Conservation (phyloP, 768 basidiomycete species). For the Hericium alpestre region DNA sequence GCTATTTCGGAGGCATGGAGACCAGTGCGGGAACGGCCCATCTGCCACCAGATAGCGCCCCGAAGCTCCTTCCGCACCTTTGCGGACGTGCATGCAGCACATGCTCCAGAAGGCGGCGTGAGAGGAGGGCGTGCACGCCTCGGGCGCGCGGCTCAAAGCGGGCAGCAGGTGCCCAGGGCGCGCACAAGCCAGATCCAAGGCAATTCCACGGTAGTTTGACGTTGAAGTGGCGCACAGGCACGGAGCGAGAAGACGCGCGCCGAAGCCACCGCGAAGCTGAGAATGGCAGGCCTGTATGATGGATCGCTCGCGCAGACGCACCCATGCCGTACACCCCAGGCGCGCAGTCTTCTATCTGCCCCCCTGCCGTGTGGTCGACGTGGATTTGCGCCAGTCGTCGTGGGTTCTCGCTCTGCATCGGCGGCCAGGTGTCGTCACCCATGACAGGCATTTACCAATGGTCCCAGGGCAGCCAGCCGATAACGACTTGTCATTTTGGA, state of each 20-base stretch:
- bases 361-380: neutral
- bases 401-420: neutral
- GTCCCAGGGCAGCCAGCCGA: neutral
- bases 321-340: neutral
- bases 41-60: neutral
- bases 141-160: neutral
- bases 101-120: constrained; percentile 1
- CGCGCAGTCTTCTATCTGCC: neutral
- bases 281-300: constrained; percentile 1
- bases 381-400: neutral
- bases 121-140: neutral
- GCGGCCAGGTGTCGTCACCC: neutral
- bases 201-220: neutral
- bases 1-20: neutral
- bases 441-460: neutral
- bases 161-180: neutral
- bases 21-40: neutral
- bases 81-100: constrained; percentile 1
- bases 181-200: neutral
- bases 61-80: neutral
- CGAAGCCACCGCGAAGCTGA: constrained; percentile 2
- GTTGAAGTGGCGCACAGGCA: neutral
- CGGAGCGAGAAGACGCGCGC: neutral
- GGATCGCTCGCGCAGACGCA: neutral
- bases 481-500: neutral